These are phyloP conservation scores for Trypanosoma platydactyli DNA, from an alignment of 208 protist genomes.

Conservation along the genomic window DNA sequence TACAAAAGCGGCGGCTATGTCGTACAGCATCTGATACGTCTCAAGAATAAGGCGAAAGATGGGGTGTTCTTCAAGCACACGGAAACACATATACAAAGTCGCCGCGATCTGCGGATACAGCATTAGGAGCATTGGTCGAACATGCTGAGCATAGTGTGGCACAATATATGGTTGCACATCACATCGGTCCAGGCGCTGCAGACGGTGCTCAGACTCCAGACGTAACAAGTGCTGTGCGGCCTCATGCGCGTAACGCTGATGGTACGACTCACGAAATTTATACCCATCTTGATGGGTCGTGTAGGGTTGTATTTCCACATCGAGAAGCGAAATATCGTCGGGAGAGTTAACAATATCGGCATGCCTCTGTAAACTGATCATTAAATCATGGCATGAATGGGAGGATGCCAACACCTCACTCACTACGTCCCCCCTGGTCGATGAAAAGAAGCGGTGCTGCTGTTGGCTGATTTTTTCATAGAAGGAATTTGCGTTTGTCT, in stretches of 20 bases:
- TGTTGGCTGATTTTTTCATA: constrained; percentile 37
- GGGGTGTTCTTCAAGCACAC: constrained; percentile 64
- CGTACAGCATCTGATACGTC: constrained; percentile 59
- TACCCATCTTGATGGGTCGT: constrained; percentile 37
- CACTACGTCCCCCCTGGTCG: not conserved
- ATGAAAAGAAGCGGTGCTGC: not conserved
- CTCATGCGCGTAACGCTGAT: constrained; percentile 50
- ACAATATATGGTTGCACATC: constrained; percentile 68
- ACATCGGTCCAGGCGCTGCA: constrained; percentile 38
- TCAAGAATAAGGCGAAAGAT: constrained; percentile 58
- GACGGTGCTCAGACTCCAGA: constrained; percentile 65
- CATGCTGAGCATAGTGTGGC: constrained; percentile 84
- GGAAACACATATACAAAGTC: constrained; percentile 70
- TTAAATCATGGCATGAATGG: not conserved
- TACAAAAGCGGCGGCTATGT: constrained; percentile 73
- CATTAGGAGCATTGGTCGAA: constrained; percentile 71
- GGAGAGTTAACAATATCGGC: not conserved
- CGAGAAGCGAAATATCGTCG: constrained; percentile 35
- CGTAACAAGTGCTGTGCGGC: constrained; percentile 45
- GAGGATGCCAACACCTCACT: not conserved
- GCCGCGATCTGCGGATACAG: constrained; percentile 68
- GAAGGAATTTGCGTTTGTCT: constrained; percentile 28
- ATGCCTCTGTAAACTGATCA: not conserved
- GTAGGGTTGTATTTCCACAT: constrained; percentile 47
- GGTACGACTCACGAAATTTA: constrained; percentile 53